Conservation (phyloP, 192 early-diverging fungal genomes). For the Gryganskiella cystojenkinii region DNA sequence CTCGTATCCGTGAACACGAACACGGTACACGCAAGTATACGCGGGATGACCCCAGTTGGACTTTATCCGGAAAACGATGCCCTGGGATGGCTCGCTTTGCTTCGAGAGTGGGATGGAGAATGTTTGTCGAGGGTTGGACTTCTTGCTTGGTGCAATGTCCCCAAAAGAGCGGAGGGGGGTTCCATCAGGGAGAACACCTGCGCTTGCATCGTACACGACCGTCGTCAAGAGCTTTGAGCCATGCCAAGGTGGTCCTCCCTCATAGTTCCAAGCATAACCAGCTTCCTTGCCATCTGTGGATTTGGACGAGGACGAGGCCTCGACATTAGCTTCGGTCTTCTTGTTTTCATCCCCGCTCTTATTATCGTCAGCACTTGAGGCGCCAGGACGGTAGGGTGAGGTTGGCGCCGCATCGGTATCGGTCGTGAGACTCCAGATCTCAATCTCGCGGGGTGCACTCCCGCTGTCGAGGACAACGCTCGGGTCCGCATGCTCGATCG, state of each 20-base stretch:
- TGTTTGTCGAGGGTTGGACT: conserved; percentile 32
- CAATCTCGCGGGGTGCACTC: conserved; percentile 72
- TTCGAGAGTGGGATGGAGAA: conserved; percentile 50
- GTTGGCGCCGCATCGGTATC: conserved; percentile 14
- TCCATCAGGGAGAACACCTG: conserved; percentile 9
- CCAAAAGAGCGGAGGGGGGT: neutral
- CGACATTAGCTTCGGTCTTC: neutral
- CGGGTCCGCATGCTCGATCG: conserved; percentile 74
- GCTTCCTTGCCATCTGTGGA: conserved; percentile 7
- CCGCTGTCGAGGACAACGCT: conserved; percentile 65
- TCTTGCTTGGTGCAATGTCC: conserved; percentile 43
- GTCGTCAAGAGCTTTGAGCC: conserved; percentile 30
- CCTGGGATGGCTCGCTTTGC: conserved; percentile 46
- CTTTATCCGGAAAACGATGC: conserved; percentile 67
- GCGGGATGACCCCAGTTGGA: conserved; percentile 79
- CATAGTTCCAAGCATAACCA: neutral
- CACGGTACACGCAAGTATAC: conserved; percentile 81
- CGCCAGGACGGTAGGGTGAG: conserved; percentile 29
- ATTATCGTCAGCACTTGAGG: neutral
- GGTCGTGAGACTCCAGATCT: conserved; percentile 66
- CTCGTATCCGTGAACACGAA: conserved; percentile 73
- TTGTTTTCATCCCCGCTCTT: conserved; percentile 26
- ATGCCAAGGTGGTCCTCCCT: conserved; percentile 34
- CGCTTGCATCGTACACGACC: conserved; percentile 60
- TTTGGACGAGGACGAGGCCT: neutral